These are phyloP conservation scores for Fusarium penzigii DNA, from an alignment of 2,329 filamentous ascomycete genomes.

Conservation along the genomic window DNA sequence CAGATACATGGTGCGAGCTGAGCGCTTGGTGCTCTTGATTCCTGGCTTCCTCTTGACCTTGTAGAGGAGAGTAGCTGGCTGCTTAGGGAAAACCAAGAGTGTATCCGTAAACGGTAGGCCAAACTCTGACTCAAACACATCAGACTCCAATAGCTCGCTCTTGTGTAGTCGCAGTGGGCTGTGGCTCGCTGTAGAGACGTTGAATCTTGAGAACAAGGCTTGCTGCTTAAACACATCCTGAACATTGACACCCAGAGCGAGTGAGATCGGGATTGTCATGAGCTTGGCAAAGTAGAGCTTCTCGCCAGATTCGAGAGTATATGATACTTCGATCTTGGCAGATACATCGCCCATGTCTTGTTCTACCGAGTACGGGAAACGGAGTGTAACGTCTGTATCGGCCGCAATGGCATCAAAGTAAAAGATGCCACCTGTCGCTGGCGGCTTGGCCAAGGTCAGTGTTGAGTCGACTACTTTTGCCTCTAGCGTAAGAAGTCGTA, in stretches of 20 bases:
- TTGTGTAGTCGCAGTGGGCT: conserved; percentile 74
- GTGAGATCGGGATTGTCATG: conserved; percentile 69
- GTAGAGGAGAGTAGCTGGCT: conserved; percentile 80
- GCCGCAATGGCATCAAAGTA: conserved; percentile 48
- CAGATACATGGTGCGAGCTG: conserved; percentile 59
- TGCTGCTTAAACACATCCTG: conserved; percentile 91
- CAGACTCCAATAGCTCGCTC: conserved; percentile 70
- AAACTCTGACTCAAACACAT: conserved; percentile 66
- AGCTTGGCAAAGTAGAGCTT: conserved; percentile 38
- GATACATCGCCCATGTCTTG: conserved; percentile 70
- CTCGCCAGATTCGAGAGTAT: conserved; percentile 65
- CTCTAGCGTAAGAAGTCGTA: conserved; percentile 64
- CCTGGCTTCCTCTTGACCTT: conserved; percentile 64
- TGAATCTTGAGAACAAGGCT: conserved; percentile 84
- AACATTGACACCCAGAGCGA: conserved; percentile 92
- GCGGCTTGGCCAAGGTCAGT: conserved; percentile 47
- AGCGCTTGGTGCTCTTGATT: conserved; percentile 34
- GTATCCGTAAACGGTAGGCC: conserved; percentile 52
- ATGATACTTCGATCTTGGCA: conserved; percentile 74
- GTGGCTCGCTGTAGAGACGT: conserved; percentile 76
- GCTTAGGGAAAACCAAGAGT: conserved; percentile 73
- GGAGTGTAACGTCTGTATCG: conserved; percentile 55
- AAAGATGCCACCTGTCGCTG: conserved; percentile 58
- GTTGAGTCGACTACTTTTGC: conserved; percentile 49
- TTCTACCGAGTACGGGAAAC: conserved; percentile 82